phyloP scores from a whole-genome alignment of 768 basidiomycete species.

The Kwoniella dendrophila region DNA sequence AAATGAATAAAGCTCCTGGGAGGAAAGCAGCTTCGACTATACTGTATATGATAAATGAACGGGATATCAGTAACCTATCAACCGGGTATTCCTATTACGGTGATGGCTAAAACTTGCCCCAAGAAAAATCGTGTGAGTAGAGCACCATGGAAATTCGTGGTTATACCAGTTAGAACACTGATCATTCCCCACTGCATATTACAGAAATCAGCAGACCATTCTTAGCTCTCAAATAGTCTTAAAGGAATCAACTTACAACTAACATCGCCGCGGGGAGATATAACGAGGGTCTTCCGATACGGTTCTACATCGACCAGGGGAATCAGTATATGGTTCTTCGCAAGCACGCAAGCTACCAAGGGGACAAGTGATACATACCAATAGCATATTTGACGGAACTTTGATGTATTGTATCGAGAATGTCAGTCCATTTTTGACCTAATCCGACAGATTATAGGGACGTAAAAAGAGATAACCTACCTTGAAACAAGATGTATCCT shows the following conservation, averaged over 20 bases:
- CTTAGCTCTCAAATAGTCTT: not conserved
- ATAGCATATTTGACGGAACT: constrained; percentile 52
- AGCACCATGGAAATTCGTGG: constrained; percentile 59
- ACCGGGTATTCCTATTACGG: too few species aligned
- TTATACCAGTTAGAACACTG: constrained; percentile 59
- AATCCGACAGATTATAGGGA: not conserved
- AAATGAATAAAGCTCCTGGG: constrained; percentile 56
- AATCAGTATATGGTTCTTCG: not conserved
- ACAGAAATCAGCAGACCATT: not conserved
- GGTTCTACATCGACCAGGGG: constrained; percentile 18
- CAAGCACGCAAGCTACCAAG: too few species aligned
- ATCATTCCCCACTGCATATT: constrained; percentile 55
- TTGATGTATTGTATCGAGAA: not conserved
- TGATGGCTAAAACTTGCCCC: too few species aligned
- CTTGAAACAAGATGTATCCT: constrained; percentile 44
- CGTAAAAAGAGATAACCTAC: too few species aligned
- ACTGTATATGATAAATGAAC: too few species aligned
- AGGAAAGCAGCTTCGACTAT: constrained; percentile 43
- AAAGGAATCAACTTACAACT: constrained; percentile 25
- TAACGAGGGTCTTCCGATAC: constrained; percentile 47
- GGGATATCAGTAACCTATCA: too few species aligned
- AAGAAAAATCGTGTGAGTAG: constrained; percentile 66
- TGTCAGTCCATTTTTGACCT: constrained; percentile 1
- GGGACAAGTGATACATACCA: constrained; percentile 24
- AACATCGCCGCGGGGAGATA: constrained; percentile 51